Base-by-base conservation (phyloP, 345 rosid genomes). In the Rhodamnia rubescens region DNA sequence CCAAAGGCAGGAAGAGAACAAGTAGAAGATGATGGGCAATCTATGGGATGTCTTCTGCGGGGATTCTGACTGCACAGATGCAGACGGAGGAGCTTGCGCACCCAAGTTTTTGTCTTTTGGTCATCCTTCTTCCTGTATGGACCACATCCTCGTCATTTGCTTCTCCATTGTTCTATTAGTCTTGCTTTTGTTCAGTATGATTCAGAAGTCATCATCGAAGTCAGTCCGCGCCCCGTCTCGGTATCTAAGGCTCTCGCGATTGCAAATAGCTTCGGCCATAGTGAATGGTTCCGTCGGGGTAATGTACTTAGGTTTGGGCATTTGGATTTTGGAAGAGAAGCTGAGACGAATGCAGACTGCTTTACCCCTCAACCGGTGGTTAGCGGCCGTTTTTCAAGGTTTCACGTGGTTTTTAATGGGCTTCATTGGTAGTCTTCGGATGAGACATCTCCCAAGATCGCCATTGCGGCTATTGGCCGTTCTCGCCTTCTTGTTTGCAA, bases 221-320 rank as follows among this genome's bases (percentile, higher is more conserved):
- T 85, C 54, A 9, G 84, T 74, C 16, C 84, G 36, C 20, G 27
- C 88, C 40, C 85, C 88, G 24, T 47, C 86, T 22, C 85, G 89
- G 75, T 87, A 84, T 74, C 91, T 75, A 12, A 85, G 87, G 4
- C 81, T 84, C 51, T 89, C 93, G 15, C 85, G 85, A 21, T 86
- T 93, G 82, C 95, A 92, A 82, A 85, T 89, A 21, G 85, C 86
- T 1, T 93, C 99, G 59, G 92, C 91, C 21, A 16, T 91, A 12
- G 83, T 91, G 81, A 95, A 95, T 88, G 95, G 94, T 8, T 85
- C 90, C 85, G 86, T 95, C 58, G 99, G 98, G 56, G 74, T 93
- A 55, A 82, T 88, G 47, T 93, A 94, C 89, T 83, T 94, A 27
- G 82, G 93, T 84, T 88, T 91, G 51, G 95, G 94, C 85, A 75